A percentile compares a stretch with the other conserved stretches of the same genome.
Evolutionary conservation across 805 yeast genomes (phyloP).

Genomic region (Spathaspora boniae): DNA sequence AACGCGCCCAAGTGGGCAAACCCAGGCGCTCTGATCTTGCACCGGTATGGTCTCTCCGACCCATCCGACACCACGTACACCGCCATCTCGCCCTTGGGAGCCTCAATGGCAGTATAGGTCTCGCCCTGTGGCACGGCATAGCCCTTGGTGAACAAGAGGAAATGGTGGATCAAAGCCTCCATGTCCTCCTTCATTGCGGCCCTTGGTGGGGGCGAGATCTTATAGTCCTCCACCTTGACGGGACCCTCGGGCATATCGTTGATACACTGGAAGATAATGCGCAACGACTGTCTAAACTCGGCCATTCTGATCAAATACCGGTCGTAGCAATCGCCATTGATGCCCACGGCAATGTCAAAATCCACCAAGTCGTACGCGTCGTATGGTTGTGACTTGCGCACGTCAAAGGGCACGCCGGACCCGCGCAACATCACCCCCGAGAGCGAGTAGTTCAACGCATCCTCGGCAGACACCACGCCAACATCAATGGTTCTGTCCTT

Average conservation of each 20-base stretch:
- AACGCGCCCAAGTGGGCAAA: constrained; percentile 88
- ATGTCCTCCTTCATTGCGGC: constrained; percentile 82
- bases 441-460: constrained; percentile 75
- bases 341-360: constrained; percentile 83
- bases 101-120: constrained; percentile 87
- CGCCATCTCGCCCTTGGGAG: constrained; percentile 95
- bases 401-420: constrained; percentile 83
- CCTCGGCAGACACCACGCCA: constrained; percentile 81
- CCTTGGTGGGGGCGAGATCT: constrained; percentile 80
- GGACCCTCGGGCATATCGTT: constrained; percentile 93
- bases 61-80: constrained; percentile 88
- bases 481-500: constrained; percentile 79
- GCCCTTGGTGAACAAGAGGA: constrained; percentile 83
- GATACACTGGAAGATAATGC: constrained; percentile 86
- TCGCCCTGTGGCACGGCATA: constrained; percentile 87
- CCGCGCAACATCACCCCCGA: constrained; percentile 91
- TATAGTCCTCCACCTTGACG: constrained; percentile 85
- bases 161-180: constrained; percentile 90
- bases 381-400: constrained; percentile 83
- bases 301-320: constrained; percentile 86
- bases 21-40: constrained; percentile 94
- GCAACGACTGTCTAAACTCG: constrained; percentile 85
- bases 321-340: constrained; percentile 88
- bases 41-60: constrained; percentile 84
- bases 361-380: constrained; percentile 86